Base-by-base conservation (phyloP, 2,329 filamentous ascomycete species). In the Trichoderma asperellum region DNA sequence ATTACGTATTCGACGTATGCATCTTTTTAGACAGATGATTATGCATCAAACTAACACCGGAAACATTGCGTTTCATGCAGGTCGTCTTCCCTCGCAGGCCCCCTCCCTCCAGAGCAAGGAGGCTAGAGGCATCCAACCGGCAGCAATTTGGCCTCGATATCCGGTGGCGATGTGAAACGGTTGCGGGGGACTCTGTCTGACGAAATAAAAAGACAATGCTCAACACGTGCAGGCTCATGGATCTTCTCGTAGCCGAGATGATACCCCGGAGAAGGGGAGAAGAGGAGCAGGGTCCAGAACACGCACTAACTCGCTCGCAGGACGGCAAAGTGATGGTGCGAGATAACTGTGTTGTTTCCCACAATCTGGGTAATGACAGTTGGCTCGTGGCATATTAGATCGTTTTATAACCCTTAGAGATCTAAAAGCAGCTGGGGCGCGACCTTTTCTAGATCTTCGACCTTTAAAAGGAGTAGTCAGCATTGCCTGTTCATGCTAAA, bases 381-480 rank as follows among this genome's bases (percentile, higher is more conserved):
- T 57, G 37, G 12, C 6, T 34, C 37, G n/a, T 35, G 52, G 24
- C 62, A 65, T 35, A 58, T 49, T 58, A 37, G 29, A 52, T n/a
- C 61, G 40, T 43, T 43, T n/a, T 43, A 27, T 21, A 8, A 4
- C 34, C 34, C 73, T 85, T 81, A 97, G 72, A 97, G 92, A 79
- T 98, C 95, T 78, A 97, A 84, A 74, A 97, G 80, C 76, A 97
- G 82, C 80, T 97, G 93, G 68, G 92, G 92, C 16, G 92, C 91
- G 74, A 96, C 84, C 80, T 93, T 96, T 82, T 97, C 94, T 70
- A 98, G 77, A 82, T 97, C 94, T 77, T 96, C 93, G 57, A 96
- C 90, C 87, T 94, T 29, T 29, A 27, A 29, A 68, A 49, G 11
- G 3, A 29, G 37, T 55, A 64, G 72, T 74, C 62, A 74, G 69